Evolutionary conservation across 2,329 filamentous ascomycete genomes (phyloP).

Genomic region (Apiospora marii): DNA sequence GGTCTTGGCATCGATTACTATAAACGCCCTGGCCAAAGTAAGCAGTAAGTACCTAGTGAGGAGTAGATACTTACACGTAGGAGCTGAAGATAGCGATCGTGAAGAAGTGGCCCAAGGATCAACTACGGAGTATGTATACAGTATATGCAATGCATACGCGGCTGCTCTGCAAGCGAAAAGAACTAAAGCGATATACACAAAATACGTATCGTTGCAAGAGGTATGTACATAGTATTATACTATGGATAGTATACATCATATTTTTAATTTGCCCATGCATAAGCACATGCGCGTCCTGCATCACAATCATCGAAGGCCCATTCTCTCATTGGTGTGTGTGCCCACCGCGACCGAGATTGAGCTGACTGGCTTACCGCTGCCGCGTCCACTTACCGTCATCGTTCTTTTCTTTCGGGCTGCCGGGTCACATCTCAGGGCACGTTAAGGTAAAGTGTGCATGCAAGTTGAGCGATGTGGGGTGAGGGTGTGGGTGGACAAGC

Average conservation of each 20-base stretch:
- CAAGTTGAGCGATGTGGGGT: background rate
- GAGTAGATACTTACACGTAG: no score
- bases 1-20: background rate
- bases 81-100: background rate
- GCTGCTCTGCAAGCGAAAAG: no score
- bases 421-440: background rate
- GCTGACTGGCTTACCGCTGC: background rate
- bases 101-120: background rate
- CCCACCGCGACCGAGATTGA: background rate
- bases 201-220: background rate
- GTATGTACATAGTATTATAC: background rate
- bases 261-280: slow-evolving; percentile 1
- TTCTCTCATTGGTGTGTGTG: background rate
- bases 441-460: background rate
- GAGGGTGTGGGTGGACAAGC: background rate
- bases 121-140: background rate
- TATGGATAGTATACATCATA: no score
- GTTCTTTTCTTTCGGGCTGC: background rate
- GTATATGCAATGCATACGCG: no score
- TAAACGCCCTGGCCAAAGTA: no score
- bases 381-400: background rate
- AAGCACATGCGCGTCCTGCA: background rate
- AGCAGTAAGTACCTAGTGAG: no score
- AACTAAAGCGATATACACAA: background rate
- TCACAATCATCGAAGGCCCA: background rate